Evolutionary conservation across 192 early-diverging fungal species (phyloP).

Genomic region (Ambispora gerdemannii): DNA sequence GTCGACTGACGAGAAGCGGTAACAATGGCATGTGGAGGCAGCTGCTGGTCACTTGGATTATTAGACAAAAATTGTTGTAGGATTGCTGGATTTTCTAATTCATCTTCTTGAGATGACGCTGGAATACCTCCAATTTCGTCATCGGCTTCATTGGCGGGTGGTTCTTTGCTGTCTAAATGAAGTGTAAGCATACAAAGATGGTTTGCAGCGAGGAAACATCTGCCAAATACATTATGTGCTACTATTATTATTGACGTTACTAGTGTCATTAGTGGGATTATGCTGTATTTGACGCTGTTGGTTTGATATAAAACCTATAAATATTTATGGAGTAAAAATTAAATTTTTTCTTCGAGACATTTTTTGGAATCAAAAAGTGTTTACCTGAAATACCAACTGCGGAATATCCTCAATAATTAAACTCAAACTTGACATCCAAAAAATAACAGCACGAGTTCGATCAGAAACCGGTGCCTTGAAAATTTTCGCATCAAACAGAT

Average conservation of each 20-base stretch:
- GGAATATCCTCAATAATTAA: conserved; percentile 11
- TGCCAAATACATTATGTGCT: neutral
- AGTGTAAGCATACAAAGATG: too few relatives aligned
- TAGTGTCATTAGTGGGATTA: neutral
- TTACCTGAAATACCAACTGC: conserved; percentile 1
- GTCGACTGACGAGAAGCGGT: neutral
- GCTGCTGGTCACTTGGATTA: too few relatives aligned
- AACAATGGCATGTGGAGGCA: neutral
- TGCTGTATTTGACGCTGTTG: neutral
- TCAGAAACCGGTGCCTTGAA: neutral
- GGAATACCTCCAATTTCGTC: too few relatives aligned
- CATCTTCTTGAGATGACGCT: too few relatives aligned
- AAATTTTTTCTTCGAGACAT: neutral
- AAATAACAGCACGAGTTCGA: neutral
- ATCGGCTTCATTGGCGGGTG: too few relatives aligned
- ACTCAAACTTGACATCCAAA: neutral
- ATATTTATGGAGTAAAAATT: neutral
- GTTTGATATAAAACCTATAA: neutral
- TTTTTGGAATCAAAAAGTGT: neutral
- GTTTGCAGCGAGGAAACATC: neutral
- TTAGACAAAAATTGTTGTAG: neutral
- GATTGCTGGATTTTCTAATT: too few relatives aligned
- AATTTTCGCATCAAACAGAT: neutral
- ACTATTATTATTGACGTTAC: neutral
- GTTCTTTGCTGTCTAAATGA: too few relatives aligned